Conservation (phyloP, 129 eudicot species). For the Saussurea involucrata region DNA sequence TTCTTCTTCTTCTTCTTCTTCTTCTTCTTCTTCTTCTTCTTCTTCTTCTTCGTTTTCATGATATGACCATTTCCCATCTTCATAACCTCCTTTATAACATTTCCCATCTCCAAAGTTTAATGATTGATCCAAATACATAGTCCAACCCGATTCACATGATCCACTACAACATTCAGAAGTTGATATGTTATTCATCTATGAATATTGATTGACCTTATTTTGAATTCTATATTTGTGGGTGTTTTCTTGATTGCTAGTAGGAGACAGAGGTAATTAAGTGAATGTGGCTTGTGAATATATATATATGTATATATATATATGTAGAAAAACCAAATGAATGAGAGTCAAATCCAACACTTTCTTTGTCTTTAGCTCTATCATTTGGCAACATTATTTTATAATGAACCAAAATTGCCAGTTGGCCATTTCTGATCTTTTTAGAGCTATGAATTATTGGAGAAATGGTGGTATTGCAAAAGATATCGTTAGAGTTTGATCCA, state of each 20-base stretch:
- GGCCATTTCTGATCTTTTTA: not conserved
- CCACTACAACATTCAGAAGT: not conserved
- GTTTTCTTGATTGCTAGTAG: not conserved
- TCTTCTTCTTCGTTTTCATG: not conserved
- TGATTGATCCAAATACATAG: constrained; percentile 1
- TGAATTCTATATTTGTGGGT: no score
- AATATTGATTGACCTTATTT: no score
- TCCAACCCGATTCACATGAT: constrained; percentile 1
- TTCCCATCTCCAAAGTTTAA: not conserved
- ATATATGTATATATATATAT: no score
- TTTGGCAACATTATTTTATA: not conserved
- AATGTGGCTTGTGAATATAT: not conserved
- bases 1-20: not conserved
- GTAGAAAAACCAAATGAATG: not conserved
- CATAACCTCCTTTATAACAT: no score
- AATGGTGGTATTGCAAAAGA: constrained; percentile 2
- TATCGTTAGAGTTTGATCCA: constrained; percentile 1
- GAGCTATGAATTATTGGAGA: constrained; percentile 6
- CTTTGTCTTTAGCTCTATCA: constrained; percentile 6
- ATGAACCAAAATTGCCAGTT: constrained; percentile 10
- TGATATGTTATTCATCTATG: not conserved
- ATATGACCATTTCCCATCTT: not conserved
- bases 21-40: not conserved
- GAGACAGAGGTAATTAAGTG: not conserved
- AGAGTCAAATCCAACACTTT: constrained; percentile 3